Percentiles rank a stretch among this genome's conserved stretches.
phyloP scores from a whole-genome alignment of 1,284 basidiomycete species.

The Rhizoctonia solani region DNA sequence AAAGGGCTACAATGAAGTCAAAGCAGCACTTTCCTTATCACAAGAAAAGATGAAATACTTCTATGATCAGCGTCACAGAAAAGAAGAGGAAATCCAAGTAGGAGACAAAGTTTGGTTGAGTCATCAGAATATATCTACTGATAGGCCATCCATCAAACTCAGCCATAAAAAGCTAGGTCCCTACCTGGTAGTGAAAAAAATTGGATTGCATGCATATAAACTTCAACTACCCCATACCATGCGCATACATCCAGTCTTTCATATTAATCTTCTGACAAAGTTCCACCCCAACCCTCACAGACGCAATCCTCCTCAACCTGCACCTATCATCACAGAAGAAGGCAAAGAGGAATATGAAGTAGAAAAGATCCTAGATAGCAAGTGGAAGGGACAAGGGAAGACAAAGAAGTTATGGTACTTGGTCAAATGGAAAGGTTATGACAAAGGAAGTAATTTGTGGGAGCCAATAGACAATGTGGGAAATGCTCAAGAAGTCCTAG shows the following conservation, averaged over 20 bases:
- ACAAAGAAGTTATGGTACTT: background rate
- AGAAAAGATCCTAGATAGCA: conserved; percentile 35
- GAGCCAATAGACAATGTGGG: background rate
- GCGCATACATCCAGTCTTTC: conserved; percentile 44
- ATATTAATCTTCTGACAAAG: conserved; percentile 32
- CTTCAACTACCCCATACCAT: conserved; percentile 40
- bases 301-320: background rate
- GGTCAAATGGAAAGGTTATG: conserved; percentile 5
- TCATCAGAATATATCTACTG: conserved; percentile 11
- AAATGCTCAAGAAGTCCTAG: background rate
- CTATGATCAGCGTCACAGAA: conserved; percentile 2
- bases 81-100: background rate
- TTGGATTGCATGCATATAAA: conserved; percentile 35
- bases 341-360: conserved; percentile 38
- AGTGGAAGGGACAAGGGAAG: background rate
- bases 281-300: background rate
- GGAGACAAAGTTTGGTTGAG: conserved; percentile 32
- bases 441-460: background rate
- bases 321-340: conserved; percentile 34
- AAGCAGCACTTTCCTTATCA: conserved; percentile 12
- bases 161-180: conserved; percentile 10
- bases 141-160: conserved; percentile 21
- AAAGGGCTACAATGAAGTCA: conserved; percentile 1
- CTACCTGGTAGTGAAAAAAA: conserved; percentile 34
- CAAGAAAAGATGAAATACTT: conserved; percentile 8